phyloP scores from a whole-genome alignment of 2,329 filamentous ascomycete species.

The Neonectria coccinea region DNA sequence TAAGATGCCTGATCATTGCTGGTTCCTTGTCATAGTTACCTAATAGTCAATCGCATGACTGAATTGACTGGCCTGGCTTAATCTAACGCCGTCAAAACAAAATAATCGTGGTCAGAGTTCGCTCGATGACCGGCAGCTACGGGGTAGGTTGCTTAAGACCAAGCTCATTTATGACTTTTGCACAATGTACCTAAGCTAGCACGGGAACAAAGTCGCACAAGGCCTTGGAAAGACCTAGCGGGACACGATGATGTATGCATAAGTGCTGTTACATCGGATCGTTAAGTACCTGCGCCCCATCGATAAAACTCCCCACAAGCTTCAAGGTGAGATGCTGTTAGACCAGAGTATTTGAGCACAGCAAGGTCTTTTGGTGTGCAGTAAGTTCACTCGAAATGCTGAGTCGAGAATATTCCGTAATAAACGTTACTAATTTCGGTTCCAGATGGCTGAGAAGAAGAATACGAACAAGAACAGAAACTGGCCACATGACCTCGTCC shows the following conservation, averaged over 20 bases:
- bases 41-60: not conserved
- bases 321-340: not conserved
- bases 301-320: not conserved
- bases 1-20: not conserved
- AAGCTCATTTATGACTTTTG: not conserved
- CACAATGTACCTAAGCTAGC: not conserved
- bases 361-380: not conserved
- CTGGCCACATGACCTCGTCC: constrained; percentile 19
- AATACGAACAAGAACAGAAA: constrained; percentile 19
- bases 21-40: not conserved
- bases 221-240: not conserved
- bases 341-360: not conserved
- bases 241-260: not conserved
- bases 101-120: not conserved
- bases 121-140: not conserved
- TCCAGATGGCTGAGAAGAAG: not conserved
- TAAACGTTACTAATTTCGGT: constrained; percentile 1
- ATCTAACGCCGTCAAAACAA: not conserved
- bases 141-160: not conserved
- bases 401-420: constrained; percentile 1
- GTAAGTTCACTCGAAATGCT: not conserved
- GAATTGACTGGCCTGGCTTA: not conserved
- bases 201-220: not conserved
- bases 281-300: not conserved
- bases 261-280: not conserved